Percentiles rank a stretch among this genome's conserved stretches.
These are phyloP conservation scores for Lachnellula occidentalis DNA, from an alignment of 2,329 filamentous ascomycete species.

Conservation along the genomic window DNA sequence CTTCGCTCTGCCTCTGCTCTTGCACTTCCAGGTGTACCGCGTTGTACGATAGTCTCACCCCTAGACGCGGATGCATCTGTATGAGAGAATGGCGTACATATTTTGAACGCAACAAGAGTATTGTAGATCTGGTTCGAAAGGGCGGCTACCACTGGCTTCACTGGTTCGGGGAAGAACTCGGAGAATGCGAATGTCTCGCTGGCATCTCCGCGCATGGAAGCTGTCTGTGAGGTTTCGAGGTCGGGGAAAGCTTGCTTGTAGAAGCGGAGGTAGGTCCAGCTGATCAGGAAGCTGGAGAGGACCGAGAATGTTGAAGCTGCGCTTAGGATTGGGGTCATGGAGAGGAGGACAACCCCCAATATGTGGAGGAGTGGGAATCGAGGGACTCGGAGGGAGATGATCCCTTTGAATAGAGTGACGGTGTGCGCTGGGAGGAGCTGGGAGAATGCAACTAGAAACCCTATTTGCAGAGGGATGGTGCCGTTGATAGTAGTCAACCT, in stretches of 20 bases:
- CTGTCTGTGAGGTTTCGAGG: constrained; percentile 55
- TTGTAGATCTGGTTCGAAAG: constrained; percentile 72
- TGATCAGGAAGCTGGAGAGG: constrained; percentile 74
- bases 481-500: constrained; percentile 81
- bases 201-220: constrained; percentile 75
- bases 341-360: constrained; percentile 64
- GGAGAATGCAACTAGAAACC: constrained; percentile 94
- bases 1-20: constrained; percentile 89
- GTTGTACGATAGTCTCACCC: constrained; percentile 54
- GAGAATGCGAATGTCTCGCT: constrained; percentile 95
- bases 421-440: constrained; percentile 97
- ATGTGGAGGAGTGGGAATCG: constrained; percentile 68
- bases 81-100: constrained; percentile 81
- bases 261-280: constrained; percentile 95
- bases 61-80: constrained; percentile 73
- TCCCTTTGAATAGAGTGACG: constrained; percentile 83
- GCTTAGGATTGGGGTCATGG: constrained; percentile 55
- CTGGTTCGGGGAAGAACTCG: constrained; percentile 84
- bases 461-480: constrained; percentile 82
- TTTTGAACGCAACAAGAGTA: constrained; percentile 64
- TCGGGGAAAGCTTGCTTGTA: constrained; percentile 74
- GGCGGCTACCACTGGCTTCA: constrained; percentile 71
- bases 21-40: constrained; percentile 58
- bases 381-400: constrained; percentile 82
- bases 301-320: constrained; percentile 73